These are phyloP conservation scores for Penicillium arizonense DNA, from an alignment of 495 filamentous ascomycete genomes.

Conservation along the genomic window DNA sequence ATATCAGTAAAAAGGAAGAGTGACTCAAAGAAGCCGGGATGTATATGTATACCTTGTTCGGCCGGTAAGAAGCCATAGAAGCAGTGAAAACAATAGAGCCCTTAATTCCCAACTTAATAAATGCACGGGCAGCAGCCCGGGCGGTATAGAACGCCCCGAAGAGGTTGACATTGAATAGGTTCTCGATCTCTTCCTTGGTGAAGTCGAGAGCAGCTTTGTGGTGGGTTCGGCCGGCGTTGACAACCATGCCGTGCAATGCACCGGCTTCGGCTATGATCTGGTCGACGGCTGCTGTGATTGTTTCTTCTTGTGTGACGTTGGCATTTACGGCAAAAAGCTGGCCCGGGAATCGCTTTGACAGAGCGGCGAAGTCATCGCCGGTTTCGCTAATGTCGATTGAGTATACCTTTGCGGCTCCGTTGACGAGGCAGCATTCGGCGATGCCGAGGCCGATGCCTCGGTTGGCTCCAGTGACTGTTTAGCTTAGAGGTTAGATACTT, in stretches of 20 bases:
- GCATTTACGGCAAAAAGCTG: constrained; percentile 32
- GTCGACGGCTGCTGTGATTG: constrained; percentile 36
- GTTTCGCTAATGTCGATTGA: constrained; percentile 41
- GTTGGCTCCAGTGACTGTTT: constrained; percentile 38
- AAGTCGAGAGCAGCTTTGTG: constrained; percentile 46
- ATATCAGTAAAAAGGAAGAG: neutral
- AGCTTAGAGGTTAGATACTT: neutral
- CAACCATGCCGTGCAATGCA: constrained; percentile 37
- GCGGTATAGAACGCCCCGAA: constrained; percentile 43
- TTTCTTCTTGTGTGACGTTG: constrained; percentile 38
- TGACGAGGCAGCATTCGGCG: constrained; percentile 39
- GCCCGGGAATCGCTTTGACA: constrained; percentile 28
- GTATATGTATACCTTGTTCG: constrained; percentile 33
- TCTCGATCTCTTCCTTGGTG: constrained; percentile 37
- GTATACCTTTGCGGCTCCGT: constrained; percentile 37
- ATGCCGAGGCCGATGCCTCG: constrained; percentile 38
- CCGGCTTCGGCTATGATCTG: constrained; percentile 32
- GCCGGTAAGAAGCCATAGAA: constrained; percentile 47
- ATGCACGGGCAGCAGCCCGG: constrained; percentile 32
- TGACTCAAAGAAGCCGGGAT: neutral
- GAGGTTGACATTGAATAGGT: constrained; percentile 40
- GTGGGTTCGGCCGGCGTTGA: constrained; percentile 44
- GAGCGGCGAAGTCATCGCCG: constrained; percentile 32
- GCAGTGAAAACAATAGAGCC: constrained; percentile 46
- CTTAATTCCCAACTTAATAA: constrained; percentile 42